Base-by-base conservation (phyloP, 129 eudicot genomes). In the Logfia minima region DNA sequence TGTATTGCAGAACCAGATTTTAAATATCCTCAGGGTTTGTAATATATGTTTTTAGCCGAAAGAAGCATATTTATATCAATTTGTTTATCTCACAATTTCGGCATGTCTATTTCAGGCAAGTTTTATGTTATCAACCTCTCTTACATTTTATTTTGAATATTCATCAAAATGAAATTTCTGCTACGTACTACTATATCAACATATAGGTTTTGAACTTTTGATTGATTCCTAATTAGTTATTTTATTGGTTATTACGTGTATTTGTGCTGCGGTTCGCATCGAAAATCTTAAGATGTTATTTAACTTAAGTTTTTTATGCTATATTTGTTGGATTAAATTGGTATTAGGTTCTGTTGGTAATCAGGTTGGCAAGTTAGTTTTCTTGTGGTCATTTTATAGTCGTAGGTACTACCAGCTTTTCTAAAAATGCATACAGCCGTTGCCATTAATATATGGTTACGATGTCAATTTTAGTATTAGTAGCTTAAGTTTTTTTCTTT, bases 21-120 rank as follows among this genome's bases (percentile, higher is more conserved):
- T 23, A 8, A 61, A 61, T 61, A 61, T 61, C 6, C 6, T 9
- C 23, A 23, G 29, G 16, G 66, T 26, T 8, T 61, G 66, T 26
- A 22, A 60, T 60, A 22, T 26, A 23, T 60, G 66, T 10, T 61
- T 21, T 23, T 22, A 61, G 29, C 66, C 14, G n/a, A 23, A 23
- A 23, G 6, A 61, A 61, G 26, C 23, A 64, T 31, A 16, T 29
- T 2, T 16, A 26, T 63, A 28, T 63, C 34, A 21, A 4, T 24
- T 23, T 14, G 19, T 64, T 64, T 7, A 10, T 29, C 10, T 64
- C 41, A 26, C 3, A 18, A 29, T 64, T 26, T 64, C 69, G 41
- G 6, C 69, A 64, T 64, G 69, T 64, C 69, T 64, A 64, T 64
- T 64, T 29, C 69, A 64, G 69, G 69, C 21, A 64, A 18, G 35